Percentiles rank a stretch among this genome's conserved stretches.
These are phyloP conservation scores for Corniculantispora saksenae DNA, from an alignment of 2,329 filamentous ascomycete genomes.

Conservation along the genomic window DNA sequence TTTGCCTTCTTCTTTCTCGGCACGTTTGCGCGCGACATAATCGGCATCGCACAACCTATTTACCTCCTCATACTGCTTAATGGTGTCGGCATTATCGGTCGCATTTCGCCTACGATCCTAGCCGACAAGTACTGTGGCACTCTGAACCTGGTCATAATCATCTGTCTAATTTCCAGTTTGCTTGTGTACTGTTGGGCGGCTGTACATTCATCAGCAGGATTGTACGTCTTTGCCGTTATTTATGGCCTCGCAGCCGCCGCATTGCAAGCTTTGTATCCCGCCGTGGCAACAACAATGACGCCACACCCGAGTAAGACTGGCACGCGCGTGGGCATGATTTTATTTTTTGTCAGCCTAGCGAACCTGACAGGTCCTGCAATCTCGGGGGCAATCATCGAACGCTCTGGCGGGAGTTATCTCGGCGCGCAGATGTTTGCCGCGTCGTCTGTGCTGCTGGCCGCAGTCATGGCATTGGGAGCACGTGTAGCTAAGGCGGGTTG, in stretches of 20 bases:
- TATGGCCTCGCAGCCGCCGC: constrained; percentile 54
- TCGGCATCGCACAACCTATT: constrained; percentile 26
- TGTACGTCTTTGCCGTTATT: constrained; percentile 35
- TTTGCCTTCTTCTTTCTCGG: constrained; percentile 52
- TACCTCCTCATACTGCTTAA: constrained; percentile 44
- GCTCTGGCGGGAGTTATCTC: constrained; percentile 19
- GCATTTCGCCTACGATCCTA: constrained; percentile 48
- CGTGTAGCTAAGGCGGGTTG: constrained; percentile 41
- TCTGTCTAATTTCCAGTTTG: constrained; percentile 26
- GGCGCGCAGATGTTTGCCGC: constrained; percentile 48
- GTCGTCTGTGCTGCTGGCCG: constrained; percentile 55
- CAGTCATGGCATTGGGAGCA: constrained; percentile 48
- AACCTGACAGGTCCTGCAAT: constrained; percentile 33
- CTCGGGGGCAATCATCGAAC: constrained; percentile 24
- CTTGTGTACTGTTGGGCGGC: constrained; percentile 34
- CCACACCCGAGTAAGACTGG: constrained; percentile 34
- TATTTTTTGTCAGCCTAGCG: constrained; percentile 33
- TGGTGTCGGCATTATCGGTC: constrained; percentile 50
- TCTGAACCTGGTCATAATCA: constrained; percentile 51
- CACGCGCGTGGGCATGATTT: constrained; percentile 38
- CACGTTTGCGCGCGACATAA: constrained; percentile 44
- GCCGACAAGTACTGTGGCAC: constrained; percentile 52
- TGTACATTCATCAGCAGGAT: constrained; percentile 25
- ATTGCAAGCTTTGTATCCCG: constrained; percentile 53
- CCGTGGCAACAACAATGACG: constrained; percentile 45